Conservation (phyloP, 768 basidiomycete species). For the Coprinellus micaceus region DNA sequence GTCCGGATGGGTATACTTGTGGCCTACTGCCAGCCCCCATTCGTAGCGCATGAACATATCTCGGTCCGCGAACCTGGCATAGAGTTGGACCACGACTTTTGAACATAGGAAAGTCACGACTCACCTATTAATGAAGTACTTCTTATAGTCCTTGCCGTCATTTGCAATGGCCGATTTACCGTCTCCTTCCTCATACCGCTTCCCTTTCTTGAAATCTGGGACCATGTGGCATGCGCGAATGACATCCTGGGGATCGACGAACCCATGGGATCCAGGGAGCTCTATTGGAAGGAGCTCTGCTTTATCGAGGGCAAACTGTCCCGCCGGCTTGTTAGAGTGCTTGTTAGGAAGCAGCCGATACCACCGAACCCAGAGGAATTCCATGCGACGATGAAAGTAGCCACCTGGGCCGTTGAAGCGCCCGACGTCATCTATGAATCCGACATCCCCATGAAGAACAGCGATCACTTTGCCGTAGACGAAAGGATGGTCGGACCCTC, state of each 20-base stretch:
- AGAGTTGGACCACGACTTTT: too few species aligned
- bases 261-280: background rate
- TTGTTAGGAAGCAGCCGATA: background rate
- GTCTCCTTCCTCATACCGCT: too few species aligned
- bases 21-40: background rate
- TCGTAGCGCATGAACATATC: slow-evolving; percentile 1
- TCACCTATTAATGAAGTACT: background rate
- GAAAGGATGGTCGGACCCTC: background rate
- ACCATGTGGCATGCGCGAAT: background rate
- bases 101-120: background rate
- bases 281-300: background rate
- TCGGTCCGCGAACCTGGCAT: background rate
- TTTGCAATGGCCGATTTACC: background rate
- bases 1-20: background rate
- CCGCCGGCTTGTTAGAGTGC: background rate
- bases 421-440: too few species aligned
- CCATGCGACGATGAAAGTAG: background rate
- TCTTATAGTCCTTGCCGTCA: background rate
- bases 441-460: background rate
- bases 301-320: background rate
- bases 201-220: background rate
- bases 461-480: background rate
- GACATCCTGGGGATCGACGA: background rate
- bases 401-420: background rate
- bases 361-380: slow-evolving; percentile 2